phyloP scores from a whole-genome alignment of 1,284 basidiomycete species.

The Trichosporon ovoides region DNA sequence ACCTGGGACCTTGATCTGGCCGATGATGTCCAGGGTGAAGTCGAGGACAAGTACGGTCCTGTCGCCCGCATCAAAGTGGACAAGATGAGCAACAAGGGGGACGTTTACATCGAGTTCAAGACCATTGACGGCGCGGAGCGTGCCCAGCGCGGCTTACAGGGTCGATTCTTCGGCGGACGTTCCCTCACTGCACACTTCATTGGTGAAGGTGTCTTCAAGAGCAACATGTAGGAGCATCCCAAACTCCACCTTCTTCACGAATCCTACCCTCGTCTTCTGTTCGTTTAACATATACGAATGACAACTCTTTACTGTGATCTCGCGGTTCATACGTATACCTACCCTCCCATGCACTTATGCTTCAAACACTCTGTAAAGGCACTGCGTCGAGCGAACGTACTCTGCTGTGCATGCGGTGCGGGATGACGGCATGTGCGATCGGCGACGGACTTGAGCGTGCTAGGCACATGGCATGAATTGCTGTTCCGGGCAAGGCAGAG shows the following conservation, averaged over 20 bases:
- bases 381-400: too few relatives aligned
- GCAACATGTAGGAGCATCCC: slow-evolving; percentile 52
- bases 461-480: neutral
- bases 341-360: too few relatives aligned
- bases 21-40: slow-evolving; percentile 93
- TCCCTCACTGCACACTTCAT: slow-evolving; percentile 80
- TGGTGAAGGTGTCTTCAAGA: slow-evolving; percentile 86
- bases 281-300: neutral
- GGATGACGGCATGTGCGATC: neutral
- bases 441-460: neutral
- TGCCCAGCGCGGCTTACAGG: slow-evolving; percentile 82
- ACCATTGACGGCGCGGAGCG: slow-evolving; percentile 70
- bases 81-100: slow-evolving; percentile 80
- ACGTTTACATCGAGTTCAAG: slow-evolving; percentile 93
- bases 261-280: neutral
- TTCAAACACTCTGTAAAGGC: too few relatives aligned
- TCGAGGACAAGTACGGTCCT: slow-evolving; percentile 80
- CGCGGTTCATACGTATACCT: too few relatives aligned
- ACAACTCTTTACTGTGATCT: too few relatives aligned
- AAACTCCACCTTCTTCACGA: too few relatives aligned
- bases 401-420: too few relatives aligned
- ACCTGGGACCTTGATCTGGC: slow-evolving; percentile 96
- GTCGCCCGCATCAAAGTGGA: slow-evolving; percentile 88
- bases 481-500: neutral
- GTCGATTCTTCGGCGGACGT: slow-evolving; percentile 90